These are phyloP conservation scores for Mycena amicta DNA, from an alignment of 768 basidiomycete genomes.

Conservation along the genomic window DNA sequence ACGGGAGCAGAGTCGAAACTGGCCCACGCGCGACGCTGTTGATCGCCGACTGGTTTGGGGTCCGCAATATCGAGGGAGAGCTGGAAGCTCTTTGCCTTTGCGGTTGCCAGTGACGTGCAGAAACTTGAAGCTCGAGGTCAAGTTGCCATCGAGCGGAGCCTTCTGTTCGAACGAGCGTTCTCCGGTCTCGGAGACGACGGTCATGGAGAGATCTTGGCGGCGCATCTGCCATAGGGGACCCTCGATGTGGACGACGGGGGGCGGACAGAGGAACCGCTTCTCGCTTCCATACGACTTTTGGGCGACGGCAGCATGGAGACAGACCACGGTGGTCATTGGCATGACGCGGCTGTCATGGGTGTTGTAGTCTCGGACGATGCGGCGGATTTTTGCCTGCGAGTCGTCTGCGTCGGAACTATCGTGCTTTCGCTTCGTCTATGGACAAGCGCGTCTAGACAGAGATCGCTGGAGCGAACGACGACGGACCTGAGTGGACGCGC, in stretches of 20 bases:
- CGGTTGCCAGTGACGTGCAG: conserved; percentile 85
- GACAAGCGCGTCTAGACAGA: conserved; percentile 14
- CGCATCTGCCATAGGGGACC: conserved; percentile 87
- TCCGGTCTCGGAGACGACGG: conserved; percentile 81
- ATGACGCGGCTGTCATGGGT: conserved; percentile 74
- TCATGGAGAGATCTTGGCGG: conserved; percentile 80
- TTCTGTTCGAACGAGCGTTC: conserved; percentile 86
- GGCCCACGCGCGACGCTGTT: conserved; percentile 79
- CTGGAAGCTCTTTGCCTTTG: conserved; percentile 89
- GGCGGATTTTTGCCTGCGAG: conserved; percentile 77
- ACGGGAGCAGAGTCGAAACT: conserved; percentile 91
- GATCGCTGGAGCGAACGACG: conserved; percentile 3
- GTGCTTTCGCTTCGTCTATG: conserved; percentile 73
- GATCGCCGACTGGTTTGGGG: conserved; percentile 55
- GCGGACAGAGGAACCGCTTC: conserved; percentile 92
- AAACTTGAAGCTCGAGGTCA: conserved; percentile 90
- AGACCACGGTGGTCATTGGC: conserved; percentile 90
- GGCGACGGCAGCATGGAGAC: conserved; percentile 89
- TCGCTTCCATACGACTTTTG: conserved; percentile 97
- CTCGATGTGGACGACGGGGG: conserved; percentile 90
- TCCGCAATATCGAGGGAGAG: conserved; percentile 85
- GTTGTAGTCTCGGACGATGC: conserved; percentile 82
- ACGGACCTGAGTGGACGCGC: conserved; percentile 43
- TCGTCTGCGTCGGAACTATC: conserved; percentile 67
- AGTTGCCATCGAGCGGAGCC: conserved; percentile 78